phyloP scores from a whole-genome alignment of 805 yeast species.

The Lipomyces chichibuensis region DNA sequence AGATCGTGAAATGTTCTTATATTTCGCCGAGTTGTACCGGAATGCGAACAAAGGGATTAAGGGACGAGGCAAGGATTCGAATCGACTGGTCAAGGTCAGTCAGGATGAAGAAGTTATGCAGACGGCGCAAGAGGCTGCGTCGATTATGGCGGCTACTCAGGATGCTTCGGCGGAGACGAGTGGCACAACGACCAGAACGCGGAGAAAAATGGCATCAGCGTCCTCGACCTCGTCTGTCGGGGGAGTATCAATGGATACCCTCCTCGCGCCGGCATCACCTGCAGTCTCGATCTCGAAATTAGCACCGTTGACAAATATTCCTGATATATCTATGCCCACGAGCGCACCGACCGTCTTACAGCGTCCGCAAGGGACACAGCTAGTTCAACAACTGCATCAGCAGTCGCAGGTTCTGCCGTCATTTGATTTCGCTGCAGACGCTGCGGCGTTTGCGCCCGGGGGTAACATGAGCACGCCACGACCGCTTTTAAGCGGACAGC shows the following conservation, averaged over 20 bases:
- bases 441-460: neutral
- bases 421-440: neutral
- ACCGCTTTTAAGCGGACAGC: neutral
- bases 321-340: neutral
- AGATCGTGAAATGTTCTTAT: constrained; percentile 71
- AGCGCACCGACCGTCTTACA: neutral
- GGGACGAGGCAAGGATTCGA: constrained; percentile 73
- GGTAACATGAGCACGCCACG: neutral
- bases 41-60: constrained; percentile 89
- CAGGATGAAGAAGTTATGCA: constrained; percentile 36
- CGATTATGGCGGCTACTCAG: constrained; percentile 41
- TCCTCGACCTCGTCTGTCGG: neutral
- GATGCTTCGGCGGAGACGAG: neutral
- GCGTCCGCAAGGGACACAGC: neutral
- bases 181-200: neutral
- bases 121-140: constrained; percentile 50
- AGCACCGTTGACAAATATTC: neutral
- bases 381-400: neutral
- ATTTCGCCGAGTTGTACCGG: constrained; percentile 80
- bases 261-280: neutral
- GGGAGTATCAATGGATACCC: neutral
- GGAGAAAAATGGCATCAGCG: neutral
- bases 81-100: constrained; percentile 21
- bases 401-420: neutral
- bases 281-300: neutral